These are phyloP conservation scores for Rhodotorula toruloides DNA, from an alignment of 768 basidiomycete genomes.

Conservation along the genomic window DNA sequence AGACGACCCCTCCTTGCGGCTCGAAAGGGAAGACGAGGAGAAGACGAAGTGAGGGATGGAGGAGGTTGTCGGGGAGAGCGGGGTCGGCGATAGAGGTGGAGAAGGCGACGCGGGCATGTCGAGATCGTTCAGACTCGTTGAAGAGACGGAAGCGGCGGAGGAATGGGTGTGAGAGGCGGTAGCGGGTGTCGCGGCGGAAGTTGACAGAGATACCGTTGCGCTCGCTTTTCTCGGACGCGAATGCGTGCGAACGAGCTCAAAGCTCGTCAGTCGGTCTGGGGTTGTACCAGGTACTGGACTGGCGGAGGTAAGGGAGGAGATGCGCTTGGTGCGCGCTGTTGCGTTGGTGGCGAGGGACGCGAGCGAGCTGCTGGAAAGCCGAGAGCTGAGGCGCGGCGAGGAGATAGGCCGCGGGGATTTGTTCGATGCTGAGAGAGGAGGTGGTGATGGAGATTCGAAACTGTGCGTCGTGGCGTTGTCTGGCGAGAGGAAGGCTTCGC, in stretches of 20 bases:
- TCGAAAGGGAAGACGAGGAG: not conserved
- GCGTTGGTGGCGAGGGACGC: not conserved
- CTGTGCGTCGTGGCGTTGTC: not conserved
- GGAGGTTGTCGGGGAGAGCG: not conserved
- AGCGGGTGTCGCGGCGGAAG: constrained; percentile 16
- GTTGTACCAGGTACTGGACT: not conserved
- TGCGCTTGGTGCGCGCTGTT: not conserved
- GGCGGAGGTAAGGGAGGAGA: not conserved
- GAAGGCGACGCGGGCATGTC: too few species aligned
- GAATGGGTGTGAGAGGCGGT: too few species aligned
- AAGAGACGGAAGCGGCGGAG: too few species aligned
- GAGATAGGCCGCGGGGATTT: too few species aligned
- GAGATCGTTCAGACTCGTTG: too few species aligned
- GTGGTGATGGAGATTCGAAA: too few species aligned
- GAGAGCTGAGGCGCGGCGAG: not conserved
- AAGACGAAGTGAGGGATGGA: not conserved
- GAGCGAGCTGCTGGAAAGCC: constrained; percentile 1
- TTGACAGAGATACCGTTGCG: constrained; percentile 38
- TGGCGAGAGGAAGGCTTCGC: too few species aligned
- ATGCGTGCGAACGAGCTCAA: constrained; percentile 10
- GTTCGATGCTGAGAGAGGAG: not conserved
- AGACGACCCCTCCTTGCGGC: not conserved
- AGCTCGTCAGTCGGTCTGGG: not conserved
- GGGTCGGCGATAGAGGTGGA: constrained; percentile 22
- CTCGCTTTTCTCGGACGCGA: constrained; percentile 34